Evolutionary conservation across 2,329 filamentous ascomycete species (phyloP), one percentile per base, ranked within the genome.

Genomic region (Sphaerulina musiva): DNA sequence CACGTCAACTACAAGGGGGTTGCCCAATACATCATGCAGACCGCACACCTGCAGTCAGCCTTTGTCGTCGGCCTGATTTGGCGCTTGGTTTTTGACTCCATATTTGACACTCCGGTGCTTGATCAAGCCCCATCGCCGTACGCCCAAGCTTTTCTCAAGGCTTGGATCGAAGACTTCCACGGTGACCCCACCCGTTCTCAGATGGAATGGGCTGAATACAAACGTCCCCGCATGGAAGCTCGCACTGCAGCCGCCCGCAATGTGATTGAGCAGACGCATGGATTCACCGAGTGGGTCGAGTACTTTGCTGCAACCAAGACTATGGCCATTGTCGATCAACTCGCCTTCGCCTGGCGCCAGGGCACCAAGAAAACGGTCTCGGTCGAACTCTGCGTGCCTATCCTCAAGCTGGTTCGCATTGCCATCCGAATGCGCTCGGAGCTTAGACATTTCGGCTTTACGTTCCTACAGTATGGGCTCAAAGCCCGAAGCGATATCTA

Each of bases 31-130:
- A 38, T 55, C 31, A 34, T 51, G 14, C 23, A 51, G 34, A 38
- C 29, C 12, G 14, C n/a, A n/a, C 46, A 55, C 26, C 14, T 57
- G 38, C 55, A 57, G 14, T 40, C 42, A 9, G 17, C 55, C 10
- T 48, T 57, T 7, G 23, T 57, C 11, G 40, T 40, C 26, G 52
- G 55, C 26, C 41, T 57, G 36, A 38, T 55, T 26, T 57, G 55
- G 55, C 55, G 48, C 26, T 39, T 51, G 10, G 40, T 45, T 14
- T 32, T 36, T 14, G 46, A 43, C 6, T 12, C 38, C 6, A 52
- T 57, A 17, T 51, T 57, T 26, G 43, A 43, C 31, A 34, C 23
- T 10, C 48, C 55, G 2, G 23, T 57, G 1, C 46, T 57, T 2
- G 48, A 57, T 39, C 45, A 51, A 41, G 47, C 45, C 1, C 43